phyloP scores from a whole-genome alignment of 2,329 filamentous ascomycete genomes.

The Sporothrix inflata region DNA sequence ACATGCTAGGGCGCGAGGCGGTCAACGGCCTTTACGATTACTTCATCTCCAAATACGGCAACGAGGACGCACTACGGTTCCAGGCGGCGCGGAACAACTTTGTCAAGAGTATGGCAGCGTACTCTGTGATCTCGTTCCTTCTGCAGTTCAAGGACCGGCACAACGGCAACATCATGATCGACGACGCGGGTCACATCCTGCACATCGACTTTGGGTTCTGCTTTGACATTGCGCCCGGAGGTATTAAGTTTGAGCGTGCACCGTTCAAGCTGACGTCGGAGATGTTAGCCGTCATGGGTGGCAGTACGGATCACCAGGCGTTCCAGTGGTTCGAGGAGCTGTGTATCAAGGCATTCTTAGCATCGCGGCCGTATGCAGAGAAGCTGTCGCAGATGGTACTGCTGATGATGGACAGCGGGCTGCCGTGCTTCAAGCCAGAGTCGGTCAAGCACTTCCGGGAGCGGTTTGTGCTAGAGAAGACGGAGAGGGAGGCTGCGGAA shows the following conservation, averaged over 20 bases:
- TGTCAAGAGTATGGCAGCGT: slow-evolving; percentile 98
- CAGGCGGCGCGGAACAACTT: slow-evolving; percentile 96
- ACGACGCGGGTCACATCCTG: slow-evolving; percentile 93
- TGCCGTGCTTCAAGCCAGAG: slow-evolving; percentile 98
- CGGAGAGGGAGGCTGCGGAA: slow-evolving; percentile 88
- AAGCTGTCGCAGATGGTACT: slow-evolving; percentile 88
- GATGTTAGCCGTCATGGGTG: slow-evolving; percentile 99
- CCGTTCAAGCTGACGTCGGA: slow-evolving; percentile 97
- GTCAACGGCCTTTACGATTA: slow-evolving; percentile 99
- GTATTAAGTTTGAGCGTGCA: slow-evolving; percentile 95
- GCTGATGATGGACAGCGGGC: slow-evolving; percentile 92
- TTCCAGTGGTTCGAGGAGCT: slow-evolving; percentile 98
- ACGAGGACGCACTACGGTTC: slow-evolving; percentile 91
- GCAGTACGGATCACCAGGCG: slow-evolving; percentile 77
- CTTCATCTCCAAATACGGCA: slow-evolving; percentile 95
- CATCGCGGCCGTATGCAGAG: slow-evolving; percentile 80
- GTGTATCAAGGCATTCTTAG: slow-evolving; percentile 92
- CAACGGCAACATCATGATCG: slow-evolving; percentile 99
- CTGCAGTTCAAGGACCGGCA: slow-evolving; percentile 99
- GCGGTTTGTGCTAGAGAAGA: slow-evolving; percentile 89
- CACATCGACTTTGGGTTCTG: slow-evolving; percentile 99
- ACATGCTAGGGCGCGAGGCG: slow-evolving; percentile 97
- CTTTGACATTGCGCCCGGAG: slow-evolving; percentile 96
- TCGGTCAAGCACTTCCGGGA: slow-evolving; percentile 91
- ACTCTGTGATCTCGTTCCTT: slow-evolving; percentile 94